These are phyloP conservation scores for Hymenotorrendiella dingleyae DNA, from an alignment of 2,329 filamentous ascomycete genomes.

Conservation along the genomic window DNA sequence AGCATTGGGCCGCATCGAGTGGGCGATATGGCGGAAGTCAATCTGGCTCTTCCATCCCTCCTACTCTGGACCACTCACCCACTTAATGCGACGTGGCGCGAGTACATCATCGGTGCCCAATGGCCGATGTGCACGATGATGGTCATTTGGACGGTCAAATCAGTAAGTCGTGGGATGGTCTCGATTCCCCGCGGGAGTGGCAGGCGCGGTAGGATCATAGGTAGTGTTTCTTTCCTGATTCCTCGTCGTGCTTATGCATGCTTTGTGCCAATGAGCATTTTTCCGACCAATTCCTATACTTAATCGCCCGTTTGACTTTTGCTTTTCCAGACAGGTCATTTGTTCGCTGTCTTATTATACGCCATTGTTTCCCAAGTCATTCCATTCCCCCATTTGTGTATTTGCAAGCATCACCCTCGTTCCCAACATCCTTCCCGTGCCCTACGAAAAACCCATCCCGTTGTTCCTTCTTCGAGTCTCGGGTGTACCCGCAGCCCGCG, in stretches of 20 bases:
- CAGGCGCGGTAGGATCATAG: slow-evolving; percentile 7
- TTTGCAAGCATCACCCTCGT: slow-evolving; percentile 11
- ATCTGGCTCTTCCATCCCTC: slow-evolving; percentile 12
- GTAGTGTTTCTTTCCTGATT: slow-evolving; percentile 8
- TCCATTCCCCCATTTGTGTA: slow-evolving; percentile 7
- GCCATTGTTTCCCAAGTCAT: slow-evolving; percentile 13
- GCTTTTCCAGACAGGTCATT: slow-evolving; percentile 15
- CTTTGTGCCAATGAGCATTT: slow-evolving; percentile 20
- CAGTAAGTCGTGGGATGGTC: slow-evolving; percentile 23
- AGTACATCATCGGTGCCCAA: slow-evolving; percentile 22
- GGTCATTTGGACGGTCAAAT: slow-evolving; percentile 23
- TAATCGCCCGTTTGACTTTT: slow-evolving; percentile 11
- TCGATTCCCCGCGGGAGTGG: slow-evolving; percentile 9
- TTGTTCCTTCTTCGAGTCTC: slow-evolving; percentile 11
- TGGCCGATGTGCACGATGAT: slow-evolving; percentile 25
- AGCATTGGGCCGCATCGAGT: slow-evolving; percentile 27
- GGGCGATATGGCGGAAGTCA: slow-evolving; percentile 22
- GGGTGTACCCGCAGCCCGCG: slow-evolving; percentile 27
- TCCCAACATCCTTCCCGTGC: slow-evolving; percentile 7
- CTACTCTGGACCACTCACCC: slow-evolving; percentile 13
- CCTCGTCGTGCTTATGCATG: slow-evolving; percentile 3
- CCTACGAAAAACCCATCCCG: slow-evolving; percentile 4
- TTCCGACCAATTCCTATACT: slow-evolving; percentile 9
- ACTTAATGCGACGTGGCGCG: slow-evolving; percentile 28
- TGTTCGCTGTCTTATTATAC: slow-evolving; percentile 11